Percentiles rank a stretch among this genome's conserved stretches.
Evolutionary conservation across 1,284 basidiomycete species (phyloP).

Genomic region (Cutaneotrichosporon cutaneum): DNA sequence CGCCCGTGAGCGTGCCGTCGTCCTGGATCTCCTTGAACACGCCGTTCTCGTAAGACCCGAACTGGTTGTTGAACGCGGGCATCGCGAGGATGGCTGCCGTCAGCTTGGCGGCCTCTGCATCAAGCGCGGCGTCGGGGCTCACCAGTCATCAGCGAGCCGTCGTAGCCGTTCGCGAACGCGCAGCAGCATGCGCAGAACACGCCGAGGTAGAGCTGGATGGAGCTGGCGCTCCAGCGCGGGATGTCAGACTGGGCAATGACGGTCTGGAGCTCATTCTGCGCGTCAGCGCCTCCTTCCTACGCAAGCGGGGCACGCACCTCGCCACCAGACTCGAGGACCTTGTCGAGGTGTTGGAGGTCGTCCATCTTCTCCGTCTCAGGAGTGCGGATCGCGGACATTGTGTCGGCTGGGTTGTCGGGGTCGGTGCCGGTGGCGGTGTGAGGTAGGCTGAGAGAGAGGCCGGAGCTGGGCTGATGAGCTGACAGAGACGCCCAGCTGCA

Average conservation of each 20-base stretch:
- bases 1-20: constrained; percentile 26
- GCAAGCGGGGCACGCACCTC: neutral
- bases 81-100: constrained; percentile 22
- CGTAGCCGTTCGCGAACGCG: constrained; percentile 42
- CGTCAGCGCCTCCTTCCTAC: too few relatives aligned
- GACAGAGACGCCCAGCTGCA: neutral
- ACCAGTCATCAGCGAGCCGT: constrained; percentile 27
- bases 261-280: constrained; percentile 25
- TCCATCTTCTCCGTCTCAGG: constrained; percentile 2
- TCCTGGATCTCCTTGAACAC: constrained; percentile 3
- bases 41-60: constrained; percentile 9
- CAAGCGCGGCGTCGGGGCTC: too few relatives aligned
- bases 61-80: constrained; percentile 33
- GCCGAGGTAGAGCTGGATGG: constrained; percentile 30
- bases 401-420: neutral
- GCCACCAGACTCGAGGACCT: neutral
- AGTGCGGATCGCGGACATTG: neutral
- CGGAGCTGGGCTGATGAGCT: neutral
- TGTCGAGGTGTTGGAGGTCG: neutral
- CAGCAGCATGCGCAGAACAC: constrained; percentile 38
- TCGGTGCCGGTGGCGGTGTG: neutral
- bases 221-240: constrained; percentile 27
- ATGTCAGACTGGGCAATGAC: constrained; percentile 28
- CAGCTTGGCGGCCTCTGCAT: constrained; percentile 7
- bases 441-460: neutral